These are phyloP conservation scores for Flueggea neowawraea DNA, from an alignment of 441 rosid species.

Conservation along the genomic window DNA sequence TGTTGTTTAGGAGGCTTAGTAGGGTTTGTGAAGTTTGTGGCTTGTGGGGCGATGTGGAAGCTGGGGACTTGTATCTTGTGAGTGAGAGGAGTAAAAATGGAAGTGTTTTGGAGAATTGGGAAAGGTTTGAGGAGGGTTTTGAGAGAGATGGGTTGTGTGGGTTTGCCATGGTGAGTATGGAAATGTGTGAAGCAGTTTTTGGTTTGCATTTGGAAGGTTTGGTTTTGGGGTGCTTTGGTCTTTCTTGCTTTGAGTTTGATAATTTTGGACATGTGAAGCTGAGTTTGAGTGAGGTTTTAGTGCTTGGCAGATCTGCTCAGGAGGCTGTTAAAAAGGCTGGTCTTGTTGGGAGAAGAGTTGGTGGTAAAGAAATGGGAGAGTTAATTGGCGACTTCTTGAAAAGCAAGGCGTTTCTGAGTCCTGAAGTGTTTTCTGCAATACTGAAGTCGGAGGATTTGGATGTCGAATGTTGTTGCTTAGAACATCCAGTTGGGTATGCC, in stretches of 20 bases:
- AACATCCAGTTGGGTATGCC: constrained; percentile 26
- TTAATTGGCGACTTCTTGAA: constrained; percentile 31
- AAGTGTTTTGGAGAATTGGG: constrained; percentile 6
- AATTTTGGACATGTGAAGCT: constrained; percentile 54
- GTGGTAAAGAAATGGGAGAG: constrained; percentile 25
- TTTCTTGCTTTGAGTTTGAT: constrained; percentile 58
- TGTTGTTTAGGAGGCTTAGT: constrained; percentile 26
- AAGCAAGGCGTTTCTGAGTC: constrained; percentile 49
- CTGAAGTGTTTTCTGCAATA: constrained; percentile 54
- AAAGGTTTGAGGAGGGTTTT: constrained; percentile 21
- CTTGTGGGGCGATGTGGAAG: constrained; percentile 68
- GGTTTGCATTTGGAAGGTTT: constrained; percentile 57
- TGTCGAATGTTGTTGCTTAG: constrained; percentile 20
- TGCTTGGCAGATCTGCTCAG: constrained; percentile 35
- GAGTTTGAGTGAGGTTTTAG: constrained; percentile 48
- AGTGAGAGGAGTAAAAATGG: constrained; percentile 31
- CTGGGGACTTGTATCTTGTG: constrained; percentile 58
- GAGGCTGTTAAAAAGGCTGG: constrained; percentile 19
- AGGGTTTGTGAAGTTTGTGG: constrained; percentile 55
- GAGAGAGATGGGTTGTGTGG: constrained; percentile 31
- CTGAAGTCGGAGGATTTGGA: constrained; percentile 32
- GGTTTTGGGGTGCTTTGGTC: constrained; percentile 50
- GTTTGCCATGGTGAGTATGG: constrained; percentile 61
- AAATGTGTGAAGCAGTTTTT: constrained; percentile 66
- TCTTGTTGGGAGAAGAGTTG: constrained; percentile 26